These are phyloP conservation scores for Cyberlindnera lachancei DNA, from an alignment of 805 yeast species.

Conservation along the genomic window DNA sequence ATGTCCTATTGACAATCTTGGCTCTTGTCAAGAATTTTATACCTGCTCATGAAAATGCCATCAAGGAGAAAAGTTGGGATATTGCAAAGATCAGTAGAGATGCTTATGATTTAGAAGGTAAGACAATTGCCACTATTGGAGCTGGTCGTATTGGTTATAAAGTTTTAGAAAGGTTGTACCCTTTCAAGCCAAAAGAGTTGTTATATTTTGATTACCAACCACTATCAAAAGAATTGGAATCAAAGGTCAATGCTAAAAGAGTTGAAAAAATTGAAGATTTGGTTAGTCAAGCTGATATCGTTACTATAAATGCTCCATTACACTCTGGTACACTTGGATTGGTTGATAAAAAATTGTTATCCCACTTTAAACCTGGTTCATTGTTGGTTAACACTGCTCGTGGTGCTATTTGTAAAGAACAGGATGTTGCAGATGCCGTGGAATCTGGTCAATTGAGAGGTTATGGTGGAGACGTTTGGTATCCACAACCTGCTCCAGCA, in stretches of 20 bases:
- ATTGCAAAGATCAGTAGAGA: conserved; percentile 71
- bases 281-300: conserved; percentile 61
- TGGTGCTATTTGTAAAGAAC: conserved; percentile 69
- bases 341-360: conserved; percentile 55
- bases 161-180: conserved; percentile 60
- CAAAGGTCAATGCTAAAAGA: conserved; percentile 50
- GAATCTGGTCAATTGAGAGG: conserved; percentile 63
- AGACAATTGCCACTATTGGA: conserved; percentile 73
- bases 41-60: conserved; percentile 68
- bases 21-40: conserved; percentile 68
- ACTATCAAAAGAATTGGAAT: conserved; percentile 51
- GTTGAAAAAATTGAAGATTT: conserved; percentile 56
- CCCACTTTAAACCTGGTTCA: conserved; percentile 68
- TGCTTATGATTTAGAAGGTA: conserved; percentile 68
- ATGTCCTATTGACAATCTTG: conserved; percentile 67
- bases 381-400: conserved; percentile 74
- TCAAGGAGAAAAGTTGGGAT: conserved; percentile 61
- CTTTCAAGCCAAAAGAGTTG: conserved; percentile 69
- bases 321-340: conserved; percentile 64
- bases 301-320: conserved; percentile 71
- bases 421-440: conserved; percentile 72
- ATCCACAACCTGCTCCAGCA: conserved; percentile 75
- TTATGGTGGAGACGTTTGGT: conserved; percentile 85
- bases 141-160: conserved; percentile 78
- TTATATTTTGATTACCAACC: conserved; percentile 71